Evolutionary conservation across 2,329 filamentous ascomycete genomes (phyloP), one percentile per base, ranked within the genome.

Genomic region (Aureobasidium namibiae): DNA sequence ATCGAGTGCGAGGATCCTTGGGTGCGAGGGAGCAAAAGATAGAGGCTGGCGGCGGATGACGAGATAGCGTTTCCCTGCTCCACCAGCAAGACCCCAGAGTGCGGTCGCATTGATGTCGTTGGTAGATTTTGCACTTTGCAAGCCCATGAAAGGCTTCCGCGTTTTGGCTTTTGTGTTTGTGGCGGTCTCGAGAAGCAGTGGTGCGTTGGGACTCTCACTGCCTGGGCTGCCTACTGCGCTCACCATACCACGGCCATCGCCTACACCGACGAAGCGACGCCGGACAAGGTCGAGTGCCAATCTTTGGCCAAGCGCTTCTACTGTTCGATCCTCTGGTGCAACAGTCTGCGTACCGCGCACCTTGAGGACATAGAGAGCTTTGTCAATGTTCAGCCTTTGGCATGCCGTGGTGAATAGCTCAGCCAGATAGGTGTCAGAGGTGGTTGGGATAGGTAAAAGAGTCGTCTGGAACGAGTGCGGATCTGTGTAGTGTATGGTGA

Each of bases 31-130:
- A 42, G 89, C 85, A 66, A 94, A 87, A 24, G 88, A 85, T 81
- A 94, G 90, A 9, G 88, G 86, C 72, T 92, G 88, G 72, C 91
- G 90, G 63, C 89, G 84, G 76, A 87, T 88, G 16, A 95, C 89
- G 13, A 83, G 85, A 73, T 90, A 94, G 65, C 86, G 87, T 68
- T 89, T 87, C 29, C 70, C 70, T 21, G 67, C 63, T 36, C 60
- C 57, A 14, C 63, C 60, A 6, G 54, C 57, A n/a, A 61, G 60
- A 34, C 57, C 52, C 29, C 59, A 60, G 21, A 58, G 44, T 18
- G 52, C 60, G 13, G 62, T 57, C 23, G 61, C 64, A 34, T 65
- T 63, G 44, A 70, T 66, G 74, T 89, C 88, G 59, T 56, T 59
- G 4, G 58, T 56, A 2, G 60, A 59, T n/a, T 61, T 60, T n/a